Evolutionary conservation across 345 rosid species (phyloP).

Genomic region (Melaleuca alternifolia): DNA sequence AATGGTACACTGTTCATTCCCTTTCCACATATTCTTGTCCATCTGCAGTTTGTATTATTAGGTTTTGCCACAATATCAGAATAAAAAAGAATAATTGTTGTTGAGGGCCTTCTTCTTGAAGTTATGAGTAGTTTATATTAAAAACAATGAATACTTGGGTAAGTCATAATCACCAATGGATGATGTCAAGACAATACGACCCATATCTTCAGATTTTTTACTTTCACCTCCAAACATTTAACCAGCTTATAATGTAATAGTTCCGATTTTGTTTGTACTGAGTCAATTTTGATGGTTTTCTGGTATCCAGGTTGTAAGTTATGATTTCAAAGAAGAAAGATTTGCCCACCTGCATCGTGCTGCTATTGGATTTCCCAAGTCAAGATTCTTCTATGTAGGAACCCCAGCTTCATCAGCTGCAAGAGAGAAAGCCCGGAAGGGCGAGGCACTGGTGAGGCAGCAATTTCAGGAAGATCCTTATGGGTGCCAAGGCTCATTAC

Average conservation of each 20-base stretch:
- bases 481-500: constrained; percentile 71
- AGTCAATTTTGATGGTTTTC: neutral
- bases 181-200: neutral
- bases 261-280: neutral
- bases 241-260: neutral
- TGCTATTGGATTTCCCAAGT: constrained; percentile 74
- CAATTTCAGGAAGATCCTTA: constrained; percentile 86
- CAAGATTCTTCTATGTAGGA: constrained; percentile 63
- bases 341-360: constrained; percentile 72
- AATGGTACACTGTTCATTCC: neutral
- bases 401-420: constrained; percentile 57
- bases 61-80: neutral
- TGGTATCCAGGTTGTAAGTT: constrained; percentile 67
- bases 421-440: constrained; percentile 64
- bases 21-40: neutral
- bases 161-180: neutral
- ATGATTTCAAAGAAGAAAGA: constrained; percentile 84
- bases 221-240: neutral
- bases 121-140: neutral
- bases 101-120: neutral
- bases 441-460: constrained; percentile 70
- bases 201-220: neutral
- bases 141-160: neutral
- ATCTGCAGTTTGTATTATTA: neutral
- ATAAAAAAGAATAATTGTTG: neutral